Evolutionary conservation across 2,329 filamentous ascomycete genomes (phyloP).

Genomic region (Tricladium varicosporioides): DNA sequence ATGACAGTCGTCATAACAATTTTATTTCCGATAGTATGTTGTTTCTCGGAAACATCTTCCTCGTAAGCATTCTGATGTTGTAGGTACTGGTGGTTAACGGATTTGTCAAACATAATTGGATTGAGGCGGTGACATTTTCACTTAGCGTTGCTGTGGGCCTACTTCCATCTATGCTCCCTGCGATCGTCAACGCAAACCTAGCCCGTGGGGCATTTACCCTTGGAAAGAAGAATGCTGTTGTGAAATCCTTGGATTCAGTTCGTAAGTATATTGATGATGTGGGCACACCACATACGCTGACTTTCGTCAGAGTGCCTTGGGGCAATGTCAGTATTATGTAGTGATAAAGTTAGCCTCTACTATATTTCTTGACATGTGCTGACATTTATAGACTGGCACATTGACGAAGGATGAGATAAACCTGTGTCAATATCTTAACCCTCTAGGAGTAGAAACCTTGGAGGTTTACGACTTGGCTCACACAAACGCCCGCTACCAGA

Average conservation of each 20-base stretch:
- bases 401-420: slow-evolving; percentile 15
- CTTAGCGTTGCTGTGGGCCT: slow-evolving; percentile 7
- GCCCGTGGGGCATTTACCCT: slow-evolving; percentile 4
- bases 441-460: background rate
- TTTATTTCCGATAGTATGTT: background rate
- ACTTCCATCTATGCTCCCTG: slow-evolving; percentile 13
- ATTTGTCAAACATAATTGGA: background rate
- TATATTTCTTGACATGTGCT: background rate
- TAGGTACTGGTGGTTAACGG: slow-evolving; percentile 8
- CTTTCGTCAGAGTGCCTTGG: slow-evolving; percentile 4
- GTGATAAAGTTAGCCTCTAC: slow-evolving; percentile 7
- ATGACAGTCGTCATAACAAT: slow-evolving; percentile 10
- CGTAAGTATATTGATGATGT: background rate
- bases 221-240: slow-evolving; percentile 1
- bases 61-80: background rate
- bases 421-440: slow-evolving; percentile 2
- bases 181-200: slow-evolving; percentile 9
- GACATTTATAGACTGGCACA: slow-evolving; percentile 4
- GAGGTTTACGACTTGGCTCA: slow-evolving; percentile 3
- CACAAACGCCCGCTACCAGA: slow-evolving; percentile 5
- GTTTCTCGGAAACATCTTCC: background rate
- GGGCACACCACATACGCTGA: background rate
- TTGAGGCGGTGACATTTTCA: slow-evolving; percentile 3
- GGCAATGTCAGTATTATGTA: slow-evolving; percentile 9
- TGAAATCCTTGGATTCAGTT: slow-evolving; percentile 8